These are phyloP conservation scores for Phytophthora cryptogea DNA, from an alignment of 352 stramenopile genomes.

Conservation along the genomic window DNA sequence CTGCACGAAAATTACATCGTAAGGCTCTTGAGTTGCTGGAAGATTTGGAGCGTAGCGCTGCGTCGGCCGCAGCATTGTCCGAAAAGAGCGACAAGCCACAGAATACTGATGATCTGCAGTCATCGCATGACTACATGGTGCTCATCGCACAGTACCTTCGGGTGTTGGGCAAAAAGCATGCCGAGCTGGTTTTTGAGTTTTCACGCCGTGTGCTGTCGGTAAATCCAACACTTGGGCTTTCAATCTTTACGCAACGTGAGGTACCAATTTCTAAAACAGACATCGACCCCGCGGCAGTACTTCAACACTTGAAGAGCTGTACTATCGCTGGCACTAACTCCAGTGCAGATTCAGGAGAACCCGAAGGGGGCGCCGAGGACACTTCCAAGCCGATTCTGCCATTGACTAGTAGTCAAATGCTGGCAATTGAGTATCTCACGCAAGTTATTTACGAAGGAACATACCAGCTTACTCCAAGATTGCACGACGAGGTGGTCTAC, in stretches of 20 bases:
- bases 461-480: conserved; percentile 37
- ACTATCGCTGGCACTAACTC: conserved; percentile 18
- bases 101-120: conserved; percentile 29
- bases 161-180: conserved; percentile 61
- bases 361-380: conserved; percentile 15
- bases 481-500: conserved; percentile 85
- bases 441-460: conserved; percentile 63
- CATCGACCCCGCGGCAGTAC: conserved; percentile 62
- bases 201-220: conserved; percentile 68
- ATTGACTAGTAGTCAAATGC: conserved; percentile 61
- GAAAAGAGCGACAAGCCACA: conserved; percentile 1
- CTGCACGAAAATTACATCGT: conserved; percentile 66
- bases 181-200: conserved; percentile 82
- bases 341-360: not conserved
- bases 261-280: conserved; percentile 53
- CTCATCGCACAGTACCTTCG: conserved; percentile 73
- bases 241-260: conserved; percentile 79
- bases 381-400: conserved; percentile 38
- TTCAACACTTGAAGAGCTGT: conserved; percentile 77
- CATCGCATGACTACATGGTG: conserved; percentile 56
- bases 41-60: conserved; percentile 67
- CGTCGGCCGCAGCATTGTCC: conserved; percentile 23
- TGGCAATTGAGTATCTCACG: conserved; percentile 82
- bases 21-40: conserved; percentile 84
- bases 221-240: conserved; percentile 58